Conservation (phyloP, 2,329 filamentous ascomycete genomes). For the Colletotrichum costaricense region DNA sequence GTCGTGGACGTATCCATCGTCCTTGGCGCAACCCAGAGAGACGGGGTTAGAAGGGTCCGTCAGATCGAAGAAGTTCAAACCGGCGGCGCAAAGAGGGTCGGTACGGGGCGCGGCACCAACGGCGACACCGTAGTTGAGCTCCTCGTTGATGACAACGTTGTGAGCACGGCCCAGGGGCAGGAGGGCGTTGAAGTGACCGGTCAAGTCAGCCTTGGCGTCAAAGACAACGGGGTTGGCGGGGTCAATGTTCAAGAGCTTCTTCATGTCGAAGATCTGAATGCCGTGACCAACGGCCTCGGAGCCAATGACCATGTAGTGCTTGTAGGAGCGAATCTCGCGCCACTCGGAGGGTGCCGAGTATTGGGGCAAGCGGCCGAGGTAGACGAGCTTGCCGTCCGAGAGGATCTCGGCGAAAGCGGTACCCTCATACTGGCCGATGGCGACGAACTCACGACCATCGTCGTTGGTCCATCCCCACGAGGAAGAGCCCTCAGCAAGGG, state of each 20-base stretch:
- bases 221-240: conserved; percentile 49
- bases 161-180: conserved; percentile 47
- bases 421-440: conserved; percentile 56
- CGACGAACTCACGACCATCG: conserved; percentile 58
- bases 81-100: conserved; percentile 55
- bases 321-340: conserved; percentile 49
- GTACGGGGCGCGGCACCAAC: conserved; percentile 53
- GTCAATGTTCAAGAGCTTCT: conserved; percentile 59
- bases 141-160: conserved; percentile 62
- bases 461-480: conserved; percentile 61
- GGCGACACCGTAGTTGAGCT: conserved; percentile 59
- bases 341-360: conserved; percentile 40
- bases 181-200: conserved; percentile 46
- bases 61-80: conserved; percentile 69
- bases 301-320: conserved; percentile 51
- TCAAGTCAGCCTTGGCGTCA: conserved; percentile 44
- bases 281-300: conserved; percentile 59
- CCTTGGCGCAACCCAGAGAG: conserved; percentile 62
- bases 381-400: conserved; percentile 52
- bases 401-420: conserved; percentile 58
- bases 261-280: conserved; percentile 72
- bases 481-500: conserved; percentile 47
- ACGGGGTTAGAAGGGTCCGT: conserved; percentile 63
- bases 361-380: conserved; percentile 52
- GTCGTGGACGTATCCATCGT: conserved; percentile 71